A percentile compares a stretch with the other conserved stretches of the same genome.
These are phyloP conservation scores for Phytophthora constricta DNA, from an alignment of 352 stramenopile species.

Conservation along the genomic window DNA sequence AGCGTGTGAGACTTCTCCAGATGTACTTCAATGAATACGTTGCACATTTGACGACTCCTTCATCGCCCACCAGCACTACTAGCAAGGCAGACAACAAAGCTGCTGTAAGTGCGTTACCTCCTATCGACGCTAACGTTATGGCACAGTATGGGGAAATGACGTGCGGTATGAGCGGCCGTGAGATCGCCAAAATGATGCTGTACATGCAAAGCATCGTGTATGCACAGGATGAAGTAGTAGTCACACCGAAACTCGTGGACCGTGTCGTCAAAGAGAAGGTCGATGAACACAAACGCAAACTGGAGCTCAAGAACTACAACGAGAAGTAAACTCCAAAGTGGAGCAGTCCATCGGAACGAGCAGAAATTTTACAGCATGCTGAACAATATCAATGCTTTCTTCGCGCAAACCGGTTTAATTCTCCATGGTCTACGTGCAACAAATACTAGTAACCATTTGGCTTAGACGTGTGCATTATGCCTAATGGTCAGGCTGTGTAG, in stretches of 20 bases:
- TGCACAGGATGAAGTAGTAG: constrained; percentile 63
- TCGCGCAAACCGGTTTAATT: no score
- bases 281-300: constrained; percentile 77
- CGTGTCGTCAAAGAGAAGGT: constrained; percentile 77
- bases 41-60: constrained; percentile 26
- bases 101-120: constrained; percentile 22
- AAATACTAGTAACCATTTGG: no score
- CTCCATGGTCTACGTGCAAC: no score
- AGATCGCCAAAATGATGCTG: constrained; percentile 90
- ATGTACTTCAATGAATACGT: constrained; percentile 81
- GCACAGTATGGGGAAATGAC: constrained; percentile 62
- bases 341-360: background rate
- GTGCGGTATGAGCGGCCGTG: constrained; percentile 81
- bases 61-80: constrained; percentile 3
- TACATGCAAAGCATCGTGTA: constrained; percentile 87
- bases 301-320: constrained; percentile 60
- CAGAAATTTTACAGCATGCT: no score
- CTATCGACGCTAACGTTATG: constrained; percentile 35
- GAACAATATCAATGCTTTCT: no score
- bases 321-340: no score
- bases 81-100: constrained; percentile 25
- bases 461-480: no score
- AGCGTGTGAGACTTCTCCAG: constrained; percentile 66
- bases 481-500: no score
- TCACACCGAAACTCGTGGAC: constrained; percentile 59